Evolutionary conservation across 2,329 filamentous ascomycete genomes (phyloP).

Genomic region (Lachnellula occidentalis): DNA sequence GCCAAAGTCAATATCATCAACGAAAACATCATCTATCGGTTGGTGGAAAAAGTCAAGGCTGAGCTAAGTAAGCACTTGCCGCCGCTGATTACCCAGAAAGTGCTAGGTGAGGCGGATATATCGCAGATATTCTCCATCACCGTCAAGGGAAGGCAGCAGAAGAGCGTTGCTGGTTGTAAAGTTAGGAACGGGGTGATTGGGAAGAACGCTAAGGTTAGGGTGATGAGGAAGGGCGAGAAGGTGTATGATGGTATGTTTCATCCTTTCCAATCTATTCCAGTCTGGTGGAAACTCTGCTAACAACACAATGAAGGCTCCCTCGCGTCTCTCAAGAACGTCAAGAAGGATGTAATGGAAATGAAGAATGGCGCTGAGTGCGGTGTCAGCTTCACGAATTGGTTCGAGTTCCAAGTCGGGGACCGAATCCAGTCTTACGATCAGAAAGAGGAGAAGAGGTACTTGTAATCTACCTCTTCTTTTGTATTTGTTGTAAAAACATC

Average conservation of each 20-base stretch:
- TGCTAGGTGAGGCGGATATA: conserved; percentile 84
- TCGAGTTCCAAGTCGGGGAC: conserved; percentile 74
- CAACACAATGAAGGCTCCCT: conserved; percentile 56
- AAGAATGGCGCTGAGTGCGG: conserved; percentile 92
- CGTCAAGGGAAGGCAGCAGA: conserved; percentile 61
- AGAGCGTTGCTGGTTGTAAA: conserved; percentile 80
- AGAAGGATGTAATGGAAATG: conserved; percentile 87
- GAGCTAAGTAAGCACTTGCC: conserved; percentile 65
- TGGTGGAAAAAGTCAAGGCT: conserved; percentile 66
- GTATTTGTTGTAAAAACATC: not conserved
- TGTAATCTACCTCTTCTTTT: conserved; percentile 17
- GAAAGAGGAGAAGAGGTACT: conserved; percentile 55
- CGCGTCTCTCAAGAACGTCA: conserved; percentile 79
- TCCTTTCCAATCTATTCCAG: conserved; percentile 18
- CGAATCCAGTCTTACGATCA: conserved; percentile 85
- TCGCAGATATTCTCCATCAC: conserved; percentile 80
- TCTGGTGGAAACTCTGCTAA: conserved; percentile 6
- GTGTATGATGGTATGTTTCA: conserved; percentile 72
- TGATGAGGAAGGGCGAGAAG: conserved; percentile 64
- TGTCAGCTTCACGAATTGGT: conserved; percentile 75
- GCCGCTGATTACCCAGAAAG: conserved; percentile 59
- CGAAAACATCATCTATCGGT: conserved; percentile 79
- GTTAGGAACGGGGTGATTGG: conserved; percentile 74
- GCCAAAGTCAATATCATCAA: conserved; percentile 74
- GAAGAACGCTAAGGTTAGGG: conserved; percentile 59